A percentile compares a stretch with the other conserved stretches of the same genome.
Conservation (phyloP, 306 rosid species). For the Acmispon strigosus region DNA sequence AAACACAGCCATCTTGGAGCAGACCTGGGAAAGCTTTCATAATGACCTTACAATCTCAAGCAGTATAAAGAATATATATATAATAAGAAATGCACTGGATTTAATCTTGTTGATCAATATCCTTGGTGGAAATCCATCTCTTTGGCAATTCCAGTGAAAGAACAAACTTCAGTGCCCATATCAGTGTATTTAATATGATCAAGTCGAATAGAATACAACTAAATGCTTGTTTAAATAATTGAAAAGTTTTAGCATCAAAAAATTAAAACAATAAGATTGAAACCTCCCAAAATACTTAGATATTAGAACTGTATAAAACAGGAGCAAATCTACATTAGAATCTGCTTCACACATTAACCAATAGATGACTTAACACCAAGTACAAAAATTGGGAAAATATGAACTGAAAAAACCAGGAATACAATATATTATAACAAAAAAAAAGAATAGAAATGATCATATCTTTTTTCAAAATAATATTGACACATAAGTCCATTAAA, state of each 20-base stretch:
- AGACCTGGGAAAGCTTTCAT: conserved; percentile 53
- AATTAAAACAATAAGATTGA: not conserved
- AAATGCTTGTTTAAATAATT: not conserved
- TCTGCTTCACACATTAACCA: not conserved
- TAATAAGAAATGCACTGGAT: not conserved
- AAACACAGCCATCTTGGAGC: conserved; percentile 79
- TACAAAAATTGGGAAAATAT: not conserved
- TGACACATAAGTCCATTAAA: not conserved
- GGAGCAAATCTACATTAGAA: not conserved
- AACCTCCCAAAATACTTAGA: not conserved
- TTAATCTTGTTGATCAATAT: conserved; percentile 7
- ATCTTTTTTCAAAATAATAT: not conserved
- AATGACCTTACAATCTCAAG: conserved; percentile 11
- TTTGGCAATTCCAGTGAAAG: not conserved
- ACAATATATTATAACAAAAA: not conserved
- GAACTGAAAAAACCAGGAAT: not conserved
- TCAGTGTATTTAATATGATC: not conserved
- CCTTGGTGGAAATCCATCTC: conserved; percentile 3
- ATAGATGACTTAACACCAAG: not conserved
- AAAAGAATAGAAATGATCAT: not conserved
- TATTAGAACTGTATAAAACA: not conserved
- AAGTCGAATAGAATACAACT: not conserved
- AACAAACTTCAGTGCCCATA: not conserved
- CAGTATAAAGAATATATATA: not conserved
- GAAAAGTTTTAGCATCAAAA: not conserved